Evolutionary conservation across 768 basidiomycete species (phyloP).

Genomic region (Antrodiella citrinella): DNA sequence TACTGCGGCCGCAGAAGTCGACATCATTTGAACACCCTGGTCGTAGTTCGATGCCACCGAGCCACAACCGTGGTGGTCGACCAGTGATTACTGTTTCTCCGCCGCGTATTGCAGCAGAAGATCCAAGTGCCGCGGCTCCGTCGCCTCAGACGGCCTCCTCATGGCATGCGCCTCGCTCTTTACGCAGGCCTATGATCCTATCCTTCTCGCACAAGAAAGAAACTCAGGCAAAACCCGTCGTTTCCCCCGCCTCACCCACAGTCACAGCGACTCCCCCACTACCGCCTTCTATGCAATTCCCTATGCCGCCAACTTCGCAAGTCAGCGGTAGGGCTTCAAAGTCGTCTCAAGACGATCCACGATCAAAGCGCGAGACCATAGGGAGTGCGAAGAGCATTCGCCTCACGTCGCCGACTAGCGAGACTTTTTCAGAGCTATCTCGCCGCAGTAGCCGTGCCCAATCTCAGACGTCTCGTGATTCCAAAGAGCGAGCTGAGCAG

Average conservation of each 20-base stretch:
- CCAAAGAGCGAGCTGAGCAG: background rate
- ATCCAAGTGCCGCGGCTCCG: slow-evolving; percentile 5
- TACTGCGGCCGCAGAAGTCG: slow-evolving; percentile 18
- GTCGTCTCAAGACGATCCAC: background rate
- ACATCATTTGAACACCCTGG: slow-evolving; percentile 18
- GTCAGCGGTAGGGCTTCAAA: background rate
- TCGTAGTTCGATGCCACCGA: slow-evolving; percentile 8
- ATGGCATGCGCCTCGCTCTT: background rate
- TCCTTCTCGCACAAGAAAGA: background rate
- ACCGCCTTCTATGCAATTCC: slow-evolving; percentile 13
- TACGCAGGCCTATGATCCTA: slow-evolving; percentile 3
- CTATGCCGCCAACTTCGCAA: slow-evolving; percentile 7
- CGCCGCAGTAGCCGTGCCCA: background rate
- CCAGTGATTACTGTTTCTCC: slow-evolving; percentile 23
- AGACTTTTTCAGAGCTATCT: background rate
- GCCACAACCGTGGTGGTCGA: slow-evolving; percentile 5
- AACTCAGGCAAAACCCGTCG: slow-evolving; percentile 1
- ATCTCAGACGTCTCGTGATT: background rate
- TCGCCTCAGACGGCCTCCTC: slow-evolving; percentile 2
- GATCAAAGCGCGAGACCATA: background rate
- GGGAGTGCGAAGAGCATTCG: background rate
- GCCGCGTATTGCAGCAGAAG: slow-evolving; percentile 6
- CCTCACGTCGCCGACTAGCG: background rate
- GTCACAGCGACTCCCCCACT: slow-evolving; percentile 8
- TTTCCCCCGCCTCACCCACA: slow-evolving; percentile 1